phyloP scores from a whole-genome alignment of 805 yeast genomes.

The Priceomyces castillae region DNA sequence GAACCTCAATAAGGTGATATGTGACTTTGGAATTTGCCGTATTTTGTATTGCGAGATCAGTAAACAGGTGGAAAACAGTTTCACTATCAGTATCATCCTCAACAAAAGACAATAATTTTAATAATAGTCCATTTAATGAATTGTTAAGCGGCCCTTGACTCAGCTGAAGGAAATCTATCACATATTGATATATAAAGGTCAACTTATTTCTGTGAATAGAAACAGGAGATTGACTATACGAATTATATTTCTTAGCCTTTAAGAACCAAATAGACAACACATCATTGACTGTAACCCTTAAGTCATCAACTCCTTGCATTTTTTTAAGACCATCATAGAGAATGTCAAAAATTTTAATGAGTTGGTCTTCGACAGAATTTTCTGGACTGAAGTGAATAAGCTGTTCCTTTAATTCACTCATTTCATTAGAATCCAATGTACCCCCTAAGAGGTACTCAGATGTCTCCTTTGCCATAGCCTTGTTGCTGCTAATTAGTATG shows the following conservation, averaged over 20 bases:
- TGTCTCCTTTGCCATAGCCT: background rate
- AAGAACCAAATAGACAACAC: constrained; percentile 63
- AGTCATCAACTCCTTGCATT: constrained; percentile 2
- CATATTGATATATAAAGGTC: constrained; percentile 39
- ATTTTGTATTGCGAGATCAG: constrained; percentile 8
- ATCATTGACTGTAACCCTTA: constrained; percentile 53
- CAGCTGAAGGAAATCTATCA: constrained; percentile 68
- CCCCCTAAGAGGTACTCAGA: background rate
- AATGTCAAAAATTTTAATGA: background rate
- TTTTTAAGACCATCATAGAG: background rate
- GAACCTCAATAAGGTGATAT: constrained; percentile 57
- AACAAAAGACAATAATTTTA: constrained; percentile 47
- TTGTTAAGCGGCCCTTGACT: constrained; percentile 69
- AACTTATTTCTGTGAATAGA: background rate
- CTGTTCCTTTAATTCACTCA: background rate
- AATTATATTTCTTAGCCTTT: constrained; percentile 32
- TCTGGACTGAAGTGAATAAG: background rate
- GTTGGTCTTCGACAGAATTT: background rate
- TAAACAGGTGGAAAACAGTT: constrained; percentile 28
- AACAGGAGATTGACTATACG: background rate
- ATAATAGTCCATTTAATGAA: constrained; percentile 60
- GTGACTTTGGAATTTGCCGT: constrained; percentile 46
- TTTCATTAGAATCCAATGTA: background rate
- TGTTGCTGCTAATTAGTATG: background rate
- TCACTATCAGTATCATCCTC: constrained; percentile 12